These are phyloP conservation scores for Solidago caesia DNA, from an alignment of 129 eudicot species.

Conservation along the genomic window DNA sequence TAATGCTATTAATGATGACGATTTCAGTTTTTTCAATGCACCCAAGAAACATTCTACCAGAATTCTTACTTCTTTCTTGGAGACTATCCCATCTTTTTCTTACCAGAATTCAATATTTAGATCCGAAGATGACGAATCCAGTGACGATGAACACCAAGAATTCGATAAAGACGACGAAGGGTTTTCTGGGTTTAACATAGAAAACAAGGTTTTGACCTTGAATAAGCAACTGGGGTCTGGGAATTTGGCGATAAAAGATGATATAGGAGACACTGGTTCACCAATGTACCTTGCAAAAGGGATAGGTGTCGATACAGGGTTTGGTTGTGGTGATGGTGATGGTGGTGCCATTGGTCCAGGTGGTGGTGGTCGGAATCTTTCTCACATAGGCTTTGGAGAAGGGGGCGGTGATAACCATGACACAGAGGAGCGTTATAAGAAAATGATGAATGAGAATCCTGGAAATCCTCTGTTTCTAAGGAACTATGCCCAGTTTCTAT, in stretches of 20 bases:
- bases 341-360: conserved; percentile 37
- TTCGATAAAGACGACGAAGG: conserved; percentile 15
- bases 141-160: conserved; percentile 40
- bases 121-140: conserved; percentile 41
- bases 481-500: conserved; percentile 76
- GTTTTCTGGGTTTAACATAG: conserved; percentile 13
- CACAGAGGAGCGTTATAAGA: conserved; percentile 70
- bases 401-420: conserved; percentile 34
- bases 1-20: conserved; percentile 32
- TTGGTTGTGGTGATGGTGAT: conserved; percentile 21
- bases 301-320: conserved; percentile 48
- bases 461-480: conserved; percentile 60
- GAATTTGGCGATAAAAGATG: conserved; percentile 28
- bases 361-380: conserved; percentile 37
- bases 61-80: conserved; percentile 39
- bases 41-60: conserved; percentile 39
- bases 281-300: conserved; percentile 79
- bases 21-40: conserved; percentile 30
- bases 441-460: conserved; percentile 69
- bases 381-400: conserved; percentile 27
- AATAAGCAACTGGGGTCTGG: conserved; percentile 28
- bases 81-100: conserved; percentile 73
- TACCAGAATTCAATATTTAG: conserved; percentile 30
- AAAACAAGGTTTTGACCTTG: conserved; percentile 24
- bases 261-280: conserved; percentile 21